These are phyloP conservation scores for Pseudopyrenochaeta lycopersici DNA, from an alignment of 2,329 filamentous ascomycete species.

Conservation along the genomic window DNA sequence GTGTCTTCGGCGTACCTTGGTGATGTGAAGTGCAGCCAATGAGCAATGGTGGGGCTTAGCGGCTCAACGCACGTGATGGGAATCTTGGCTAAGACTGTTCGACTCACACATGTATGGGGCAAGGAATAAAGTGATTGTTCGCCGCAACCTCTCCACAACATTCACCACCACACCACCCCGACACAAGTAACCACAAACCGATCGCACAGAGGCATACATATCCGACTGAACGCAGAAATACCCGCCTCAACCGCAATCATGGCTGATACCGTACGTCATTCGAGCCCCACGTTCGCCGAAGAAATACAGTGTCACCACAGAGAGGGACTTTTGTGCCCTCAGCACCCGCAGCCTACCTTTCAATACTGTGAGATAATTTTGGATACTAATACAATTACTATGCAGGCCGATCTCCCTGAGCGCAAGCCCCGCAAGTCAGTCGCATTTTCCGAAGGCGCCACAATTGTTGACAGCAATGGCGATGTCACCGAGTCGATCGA, in stretches of 20 bases:
- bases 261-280: constrained; percentile 57
- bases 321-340: neutral
- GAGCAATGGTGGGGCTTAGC: constrained; percentile 34
- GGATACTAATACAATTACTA: constrained; percentile 32
- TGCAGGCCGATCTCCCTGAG: constrained; percentile 59
- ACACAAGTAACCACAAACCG: constrained; percentile 8
- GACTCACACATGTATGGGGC: constrained; percentile 26
- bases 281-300: constrained; percentile 32
- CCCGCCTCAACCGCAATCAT: constrained; percentile 57
- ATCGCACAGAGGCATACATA: neutral
- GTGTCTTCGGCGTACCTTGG: constrained; percentile 17
- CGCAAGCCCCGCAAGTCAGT: constrained; percentile 90
- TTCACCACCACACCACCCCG: constrained; percentile 1
- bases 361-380: neutral
- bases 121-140: constrained; percentile 9
- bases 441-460: constrained; percentile 86
- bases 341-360: neutral
- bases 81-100: constrained; percentile 25
- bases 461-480: constrained; percentile 90
- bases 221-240: constrained; percentile 4
- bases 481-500: constrained; percentile 79
- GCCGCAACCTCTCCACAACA: neutral
- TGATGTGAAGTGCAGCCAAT: constrained; percentile 35
- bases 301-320: constrained; percentile 23
- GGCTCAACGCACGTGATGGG: constrained; percentile 17